Evolutionary conservation across 495 filamentous ascomycete genomes (phyloP).

Genomic region (Massariosphaeria phaeospora): DNA sequence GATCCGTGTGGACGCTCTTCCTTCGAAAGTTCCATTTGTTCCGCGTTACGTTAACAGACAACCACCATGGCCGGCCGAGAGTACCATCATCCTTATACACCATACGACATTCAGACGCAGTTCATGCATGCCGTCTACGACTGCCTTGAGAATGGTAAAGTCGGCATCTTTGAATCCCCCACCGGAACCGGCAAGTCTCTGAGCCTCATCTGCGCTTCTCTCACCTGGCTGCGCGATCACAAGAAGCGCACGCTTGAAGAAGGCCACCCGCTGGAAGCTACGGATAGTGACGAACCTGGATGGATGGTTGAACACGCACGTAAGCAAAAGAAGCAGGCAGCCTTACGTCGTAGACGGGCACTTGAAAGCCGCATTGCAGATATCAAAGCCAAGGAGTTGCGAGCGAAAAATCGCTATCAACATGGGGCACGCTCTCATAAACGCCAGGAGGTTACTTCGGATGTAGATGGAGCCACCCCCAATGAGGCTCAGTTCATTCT

Average conservation of each 20-base stretch:
- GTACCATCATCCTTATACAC: slow-evolving; percentile 89
- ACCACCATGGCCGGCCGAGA: slow-evolving; percentile 36
- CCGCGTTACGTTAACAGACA: background rate
- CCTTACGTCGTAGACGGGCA: slow-evolving; percentile 61
- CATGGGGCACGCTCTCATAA: slow-evolving; percentile 47
- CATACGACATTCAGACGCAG: slow-evolving; percentile 82
- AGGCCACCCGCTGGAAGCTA: slow-evolving; percentile 35
- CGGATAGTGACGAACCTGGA: slow-evolving; percentile 70
- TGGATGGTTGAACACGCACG: slow-evolving; percentile 81
- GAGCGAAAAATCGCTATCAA: slow-evolving; percentile 48
- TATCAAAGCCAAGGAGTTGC: slow-evolving; percentile 64
- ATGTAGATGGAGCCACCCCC: background rate
- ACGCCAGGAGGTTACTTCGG: slow-evolving; percentile 37
- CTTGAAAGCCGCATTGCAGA: slow-evolving; percentile 65
- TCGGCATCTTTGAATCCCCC: slow-evolving; percentile 91
- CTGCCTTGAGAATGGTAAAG: slow-evolving; percentile 70
- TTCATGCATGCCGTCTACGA: slow-evolving; percentile 87
- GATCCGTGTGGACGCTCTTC: too few relatives aligned
- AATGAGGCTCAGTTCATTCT: slow-evolving; percentile 72
- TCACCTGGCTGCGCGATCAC: slow-evolving; percentile 89
- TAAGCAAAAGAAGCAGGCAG: slow-evolving; percentile 60
- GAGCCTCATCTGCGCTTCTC: slow-evolving; percentile 84
- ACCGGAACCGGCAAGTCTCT: slow-evolving; percentile 95
- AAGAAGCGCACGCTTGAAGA: slow-evolving; percentile 65
- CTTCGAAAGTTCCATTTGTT: background rate